Evolutionary conservation across 345 rosid genomes (phyloP), one percentile per base, ranked within the genome.

Genomic region (Cochlearia excelsa): DNA sequence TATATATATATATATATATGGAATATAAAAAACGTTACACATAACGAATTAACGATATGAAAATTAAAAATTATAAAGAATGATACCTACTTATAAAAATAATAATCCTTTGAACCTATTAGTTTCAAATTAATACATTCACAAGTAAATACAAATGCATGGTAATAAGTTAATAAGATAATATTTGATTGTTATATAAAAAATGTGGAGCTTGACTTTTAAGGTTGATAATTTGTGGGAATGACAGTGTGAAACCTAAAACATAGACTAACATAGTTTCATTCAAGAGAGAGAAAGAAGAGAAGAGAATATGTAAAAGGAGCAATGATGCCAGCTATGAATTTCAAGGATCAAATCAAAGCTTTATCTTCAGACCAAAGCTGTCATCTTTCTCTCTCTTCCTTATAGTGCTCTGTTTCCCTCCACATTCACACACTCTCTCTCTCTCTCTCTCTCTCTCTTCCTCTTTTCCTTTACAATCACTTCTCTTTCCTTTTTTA

Each of bases 271-370:
- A 37, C 30, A 60, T 54, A 53, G 9, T 42, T 59, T 40, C 7
- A 68, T 68, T 52, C 47, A 6, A 59, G 52, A 68, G 71, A 60
- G 72, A 67, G 56, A 16, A 16, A 16, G 23, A 16, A 38, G 72
- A 67, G 56, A 38, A 80, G 80, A 81, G 83, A 80, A 81, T 76
- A 62, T 68, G 64, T 7, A 67, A 67, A 59, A 59, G 66, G 48
- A 52, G 57, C 49, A 46, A 78, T 73, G 86, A 42, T 82, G 92
- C 86, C 96, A 85, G 98, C 98, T 84, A 72, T 69, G 92, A 79
- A 81, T 66, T 72, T 75, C 86, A 84, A 81, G 85, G 85, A 87
- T 81, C 83, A 75, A 83, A 87, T 81, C 83, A 75, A 83, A 78
- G 83, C 90, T 78, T 82, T 79, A 80, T 77, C 82, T 77, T 52